A percentile compares a stretch with the other conserved stretches of the same genome.
These are phyloP conservation scores for Diaporthe capsici DNA, from an alignment of 2,329 filamentous ascomycete genomes.

Conservation along the genomic window DNA sequence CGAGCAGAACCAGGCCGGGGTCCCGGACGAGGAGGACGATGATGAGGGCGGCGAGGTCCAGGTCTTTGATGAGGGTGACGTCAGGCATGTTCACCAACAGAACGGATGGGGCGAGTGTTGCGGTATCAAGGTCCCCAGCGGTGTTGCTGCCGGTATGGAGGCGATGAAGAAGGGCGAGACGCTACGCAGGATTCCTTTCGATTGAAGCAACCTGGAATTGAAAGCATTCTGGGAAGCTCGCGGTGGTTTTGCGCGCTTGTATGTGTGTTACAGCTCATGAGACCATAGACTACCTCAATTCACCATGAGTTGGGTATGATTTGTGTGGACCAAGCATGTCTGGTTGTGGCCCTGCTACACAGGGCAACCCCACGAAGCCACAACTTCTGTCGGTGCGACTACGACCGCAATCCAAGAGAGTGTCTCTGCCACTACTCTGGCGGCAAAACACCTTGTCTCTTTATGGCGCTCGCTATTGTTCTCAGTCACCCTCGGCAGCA, in stretches of 20 bases:
- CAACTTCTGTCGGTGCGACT: background rate
- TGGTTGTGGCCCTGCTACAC: background rate
- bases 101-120: slow-evolving; percentile 95
- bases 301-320: background rate
- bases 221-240: background rate
- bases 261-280: background rate
- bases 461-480: background rate
- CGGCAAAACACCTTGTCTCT: background rate
- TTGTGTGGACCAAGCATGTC: background rate
- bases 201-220: slow-evolving; percentile 61
- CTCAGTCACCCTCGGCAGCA: background rate
- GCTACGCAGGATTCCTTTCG: slow-evolving; percentile 85
- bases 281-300: background rate
- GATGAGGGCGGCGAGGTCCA: slow-evolving; percentile 70
- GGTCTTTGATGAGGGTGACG: slow-evolving; percentile 73
- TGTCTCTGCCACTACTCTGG: background rate
- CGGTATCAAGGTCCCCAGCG: slow-evolving; percentile 96
- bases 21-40: slow-evolving; percentile 60
- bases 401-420: background rate
- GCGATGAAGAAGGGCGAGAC: slow-evolving; percentile 80
- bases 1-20: slow-evolving; percentile 67
- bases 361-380: no score
- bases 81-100: slow-evolving; percentile 79
- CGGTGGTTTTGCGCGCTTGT: background rate
- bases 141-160: slow-evolving; percentile 90